These are phyloP conservation scores for Zarea fungicola DNA, from an alignment of 2,329 filamentous ascomycete species.

Conservation along the genomic window DNA sequence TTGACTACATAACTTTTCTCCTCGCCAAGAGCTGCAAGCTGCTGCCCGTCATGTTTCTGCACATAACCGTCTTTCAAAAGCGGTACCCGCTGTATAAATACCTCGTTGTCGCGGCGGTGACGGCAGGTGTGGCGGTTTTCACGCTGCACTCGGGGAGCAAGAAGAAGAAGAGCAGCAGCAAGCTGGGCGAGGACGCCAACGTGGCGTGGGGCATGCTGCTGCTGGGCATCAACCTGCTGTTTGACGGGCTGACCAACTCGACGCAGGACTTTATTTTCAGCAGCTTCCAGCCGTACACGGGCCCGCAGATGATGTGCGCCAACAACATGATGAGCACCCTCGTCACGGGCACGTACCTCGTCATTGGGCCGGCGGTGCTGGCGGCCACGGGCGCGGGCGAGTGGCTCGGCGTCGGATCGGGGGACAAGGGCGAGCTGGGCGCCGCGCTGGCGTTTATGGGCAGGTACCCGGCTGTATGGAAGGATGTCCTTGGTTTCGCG, in stretches of 20 bases:
- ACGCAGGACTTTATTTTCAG: conserved; percentile 93
- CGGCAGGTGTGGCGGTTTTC: conserved; percentile 87
- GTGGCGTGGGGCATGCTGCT: conserved; percentile 76
- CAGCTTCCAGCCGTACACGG: conserved; percentile 73
- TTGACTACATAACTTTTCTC: conserved; percentile 97
- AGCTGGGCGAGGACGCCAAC: conserved; percentile 47
- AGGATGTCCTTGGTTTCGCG: conserved; percentile 85
- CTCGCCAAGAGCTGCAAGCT: conserved; percentile 98
- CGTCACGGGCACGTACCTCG: conserved; percentile 65
- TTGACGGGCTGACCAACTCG: conserved; percentile 93
- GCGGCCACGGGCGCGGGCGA: conserved; percentile 59
- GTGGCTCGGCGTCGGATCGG: conserved; percentile 62
- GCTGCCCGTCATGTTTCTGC: conserved; percentile 95
- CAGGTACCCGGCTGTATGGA: conserved; percentile 74
- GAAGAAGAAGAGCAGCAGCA: conserved; percentile 36
- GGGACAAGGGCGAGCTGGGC: conserved; percentile 67
- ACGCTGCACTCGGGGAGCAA: conserved; percentile 72
- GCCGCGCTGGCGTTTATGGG: conserved; percentile 78
- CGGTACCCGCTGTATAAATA: conserved; percentile 96
- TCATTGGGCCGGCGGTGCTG: conserved; percentile 75
- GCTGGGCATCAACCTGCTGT: conserved; percentile 82
- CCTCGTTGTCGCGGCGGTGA: conserved; percentile 84
- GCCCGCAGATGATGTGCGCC: conserved; percentile 99
- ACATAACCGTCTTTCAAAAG: conserved; percentile 85
- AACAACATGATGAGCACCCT: conserved; percentile 84